These are phyloP conservation scores for Ilyonectria robusta DNA, from an alignment of 2,329 filamentous ascomycete genomes.

Conservation along the genomic window DNA sequence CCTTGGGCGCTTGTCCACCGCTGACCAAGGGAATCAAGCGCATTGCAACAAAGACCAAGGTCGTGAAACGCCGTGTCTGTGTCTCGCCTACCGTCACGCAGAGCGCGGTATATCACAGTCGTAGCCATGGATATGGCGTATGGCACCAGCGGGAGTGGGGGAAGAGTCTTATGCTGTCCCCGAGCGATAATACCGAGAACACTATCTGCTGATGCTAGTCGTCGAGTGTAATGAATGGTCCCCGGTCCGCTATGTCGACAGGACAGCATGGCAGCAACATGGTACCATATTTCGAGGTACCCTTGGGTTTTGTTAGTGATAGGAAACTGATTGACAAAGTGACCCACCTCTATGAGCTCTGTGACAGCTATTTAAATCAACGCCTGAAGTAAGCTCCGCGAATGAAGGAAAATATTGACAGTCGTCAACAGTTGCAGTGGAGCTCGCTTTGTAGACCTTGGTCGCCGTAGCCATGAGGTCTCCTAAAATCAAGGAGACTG, in stretches of 20 bases:
- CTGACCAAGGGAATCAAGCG: constrained; percentile 22
- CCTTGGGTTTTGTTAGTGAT: constrained; percentile 2
- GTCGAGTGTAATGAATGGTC: constrained; percentile 18
- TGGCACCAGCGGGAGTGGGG: constrained; percentile 26
- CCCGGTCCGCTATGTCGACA: constrained; percentile 30
- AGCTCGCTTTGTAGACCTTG: constrained; percentile 33
- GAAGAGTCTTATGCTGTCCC: constrained; percentile 16
- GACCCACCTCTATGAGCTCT: constrained; percentile 29
- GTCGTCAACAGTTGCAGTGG: constrained; percentile 21
- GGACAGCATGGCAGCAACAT: constrained; percentile 31
- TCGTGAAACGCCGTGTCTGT: constrained; percentile 16
- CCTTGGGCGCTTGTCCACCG: constrained; percentile 30
- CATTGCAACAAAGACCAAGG: constrained; percentile 27
- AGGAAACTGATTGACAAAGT: too few species aligned
- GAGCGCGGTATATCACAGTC: constrained; percentile 32
- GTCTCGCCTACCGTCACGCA: constrained; percentile 23
- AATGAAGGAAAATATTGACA: constrained; percentile 22
- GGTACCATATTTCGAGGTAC: constrained; percentile 34
- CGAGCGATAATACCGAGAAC: constrained; percentile 14
- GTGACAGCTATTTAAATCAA: constrained; percentile 18
- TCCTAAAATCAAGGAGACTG: constrained; percentile 13
- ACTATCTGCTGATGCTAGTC: constrained; percentile 25
- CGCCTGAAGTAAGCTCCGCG: constrained; percentile 22
- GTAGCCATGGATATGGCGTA: constrained; percentile 33
- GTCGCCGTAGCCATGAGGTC: constrained; percentile 32